Evolutionary conservation across 768 basidiomycete genomes (phyloP), one percentile per base, ranked within the genome.

Genomic region (Mycena vitilis): DNA sequence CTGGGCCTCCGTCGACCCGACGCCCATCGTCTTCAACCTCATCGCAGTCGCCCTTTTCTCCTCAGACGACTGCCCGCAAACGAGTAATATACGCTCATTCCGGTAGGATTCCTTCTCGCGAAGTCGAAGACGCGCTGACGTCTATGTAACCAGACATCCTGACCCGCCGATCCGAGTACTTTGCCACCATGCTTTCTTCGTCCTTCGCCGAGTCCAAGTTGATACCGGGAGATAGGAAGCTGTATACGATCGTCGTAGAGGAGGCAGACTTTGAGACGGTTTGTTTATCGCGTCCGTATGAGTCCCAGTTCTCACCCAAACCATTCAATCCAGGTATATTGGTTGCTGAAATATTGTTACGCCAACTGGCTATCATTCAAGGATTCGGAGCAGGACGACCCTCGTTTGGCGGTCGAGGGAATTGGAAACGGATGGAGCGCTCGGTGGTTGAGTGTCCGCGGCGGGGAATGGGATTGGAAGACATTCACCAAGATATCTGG

Each of bases 51-150:
- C 78, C 83, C 0, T 83, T 85, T 66, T 75, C 80, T 7, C 58
- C 82, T 40, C 83, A 82, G 23, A 84, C 81, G 1, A 84, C 85
- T 4, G 91, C 89, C 10, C 85, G 93, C 12, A 94, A 93, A 75
- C 85, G 93, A 44, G 77, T 89, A 40, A 86, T 95, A 45, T 94
- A 92, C 74, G 92, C 92, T 1, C 93, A 94, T 75, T 90, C 90
- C 9, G 91, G 70, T 71, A 16, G 40, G 53, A 22, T 49, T 2
- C n/a, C 47, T 42, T 25, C 18, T 44, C 4, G 11, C 23, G 18
- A 34, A n/a, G 16, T 47, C 2, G 25, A 51, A 1, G 5, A n/a
- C 16, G 10, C 18, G 16, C 20, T 45, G 7, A 45, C 18, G 44
- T 18, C 18, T 15, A 36, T 36, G 30, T 61, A 15, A 54, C 22